These are phyloP conservation scores for Talaromyces proteolyticus DNA, from an alignment of 495 filamentous ascomycete species.

Conservation along the genomic window DNA sequence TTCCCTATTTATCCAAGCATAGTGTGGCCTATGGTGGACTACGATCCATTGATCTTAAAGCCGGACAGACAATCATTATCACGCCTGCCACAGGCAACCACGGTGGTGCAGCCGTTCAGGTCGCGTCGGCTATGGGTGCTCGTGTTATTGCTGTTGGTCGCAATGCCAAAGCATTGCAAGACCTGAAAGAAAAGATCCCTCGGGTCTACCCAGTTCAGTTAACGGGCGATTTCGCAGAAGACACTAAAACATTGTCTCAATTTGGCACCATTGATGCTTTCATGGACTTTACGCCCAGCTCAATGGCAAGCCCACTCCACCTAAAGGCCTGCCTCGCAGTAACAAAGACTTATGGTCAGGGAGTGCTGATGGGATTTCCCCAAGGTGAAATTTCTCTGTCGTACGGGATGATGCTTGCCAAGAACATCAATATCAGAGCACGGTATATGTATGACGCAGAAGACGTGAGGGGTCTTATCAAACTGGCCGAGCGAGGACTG, in stretches of 20 bases:
- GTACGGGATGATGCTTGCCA: not conserved
- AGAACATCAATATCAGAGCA: constrained; percentile 1
- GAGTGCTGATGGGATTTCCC: constrained; percentile 2
- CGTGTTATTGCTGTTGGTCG: constrained; percentile 41
- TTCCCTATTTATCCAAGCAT: not conserved
- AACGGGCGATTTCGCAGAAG: not conserved
- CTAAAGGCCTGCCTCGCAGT: not conserved
- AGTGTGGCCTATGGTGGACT: not conserved
- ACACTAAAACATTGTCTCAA: not conserved
- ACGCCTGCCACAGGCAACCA: constrained; percentile 40
- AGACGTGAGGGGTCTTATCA: not conserved
- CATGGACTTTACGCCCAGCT: not conserved
- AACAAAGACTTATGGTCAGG: not conserved
- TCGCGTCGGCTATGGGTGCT: constrained; percentile 40
- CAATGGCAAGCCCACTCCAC: not conserved
- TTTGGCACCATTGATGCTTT: constrained; percentile 3
- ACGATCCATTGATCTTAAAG: constrained; percentile 25
- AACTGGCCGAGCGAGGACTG: not conserved
- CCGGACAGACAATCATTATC: constrained; percentile 44
- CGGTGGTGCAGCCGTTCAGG: constrained; percentile 32
- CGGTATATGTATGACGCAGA: constrained; percentile 1
- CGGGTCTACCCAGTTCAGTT: not conserved
- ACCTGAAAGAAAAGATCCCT: constrained; percentile 8
- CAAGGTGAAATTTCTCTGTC: not conserved
- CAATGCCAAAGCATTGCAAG: constrained; percentile 18